phyloP scores from a whole-genome alignment of 1,284 basidiomycete genomes.

The Ceratobasidium sp. region DNA sequence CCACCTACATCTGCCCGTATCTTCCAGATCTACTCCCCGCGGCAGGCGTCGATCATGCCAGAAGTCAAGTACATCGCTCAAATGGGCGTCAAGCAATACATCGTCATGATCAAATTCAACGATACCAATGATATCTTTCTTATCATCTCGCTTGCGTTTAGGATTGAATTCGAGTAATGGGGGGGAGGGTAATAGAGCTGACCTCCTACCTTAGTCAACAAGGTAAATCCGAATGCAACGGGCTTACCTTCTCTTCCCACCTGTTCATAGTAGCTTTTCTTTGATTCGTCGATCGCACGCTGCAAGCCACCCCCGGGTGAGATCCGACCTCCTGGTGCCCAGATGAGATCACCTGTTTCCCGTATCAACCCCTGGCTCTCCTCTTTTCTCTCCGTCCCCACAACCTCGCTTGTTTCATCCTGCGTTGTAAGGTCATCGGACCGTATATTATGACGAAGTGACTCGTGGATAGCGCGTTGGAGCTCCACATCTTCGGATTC shows the following conservation, averaged over 20 bases:
- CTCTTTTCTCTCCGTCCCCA: slow-evolving; percentile 4
- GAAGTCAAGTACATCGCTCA: slow-evolving; percentile 67
- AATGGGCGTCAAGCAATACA: slow-evolving; percentile 60
- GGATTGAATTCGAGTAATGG: neutral
- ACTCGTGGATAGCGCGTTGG: slow-evolving; percentile 53
- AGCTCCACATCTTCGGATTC: slow-evolving; percentile 47
- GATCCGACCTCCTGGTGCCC: slow-evolving; percentile 1
- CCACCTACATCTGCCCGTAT: slow-evolving; percentile 71
- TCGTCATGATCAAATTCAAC: slow-evolving; percentile 67
- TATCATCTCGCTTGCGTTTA: slow-evolving; percentile 30
- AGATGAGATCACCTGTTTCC: neutral
- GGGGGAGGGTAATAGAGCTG: slow-evolving; percentile 15
- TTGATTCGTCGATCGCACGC: slow-evolving; percentile 23
- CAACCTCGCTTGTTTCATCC: neutral
- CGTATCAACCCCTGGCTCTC: neutral
- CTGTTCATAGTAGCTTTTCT: neutral
- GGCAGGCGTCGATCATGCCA: slow-evolving; percentile 75
- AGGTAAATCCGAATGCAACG: neutral
- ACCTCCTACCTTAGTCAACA: slow-evolving; percentile 1
- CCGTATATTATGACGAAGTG: slow-evolving; percentile 42
- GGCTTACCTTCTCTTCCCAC: neutral
- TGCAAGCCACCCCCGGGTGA: slow-evolving; percentile 13
- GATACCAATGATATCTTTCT: slow-evolving; percentile 66
- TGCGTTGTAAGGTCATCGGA: neutral
- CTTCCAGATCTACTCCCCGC: slow-evolving; percentile 66